Evolutionary conservation across 2,329 filamentous ascomycete genomes (phyloP), one percentile per base, ranked within the genome.

Genomic region (Huntiella decipiens): DNA sequence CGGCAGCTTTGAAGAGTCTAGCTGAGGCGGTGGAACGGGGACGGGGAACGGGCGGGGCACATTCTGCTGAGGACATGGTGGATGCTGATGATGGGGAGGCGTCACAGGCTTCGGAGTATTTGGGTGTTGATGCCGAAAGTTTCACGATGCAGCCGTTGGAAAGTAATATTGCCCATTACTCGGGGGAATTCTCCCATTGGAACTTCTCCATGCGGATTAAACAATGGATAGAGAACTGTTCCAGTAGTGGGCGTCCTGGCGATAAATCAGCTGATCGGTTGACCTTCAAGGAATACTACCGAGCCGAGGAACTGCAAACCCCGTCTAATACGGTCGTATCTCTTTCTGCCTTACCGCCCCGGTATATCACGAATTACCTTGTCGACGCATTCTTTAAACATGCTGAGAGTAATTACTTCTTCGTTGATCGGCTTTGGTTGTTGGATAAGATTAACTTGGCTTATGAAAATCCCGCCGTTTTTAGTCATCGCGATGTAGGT

Each of bases 161-260:
- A 33, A 60, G 62, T 47, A 65, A 61, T 44, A 62, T 58, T 19
- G 63, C 61, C 33, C 63, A 70, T 45, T 70, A 67, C 49, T 70
- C 66, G 1, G 66, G 66, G 6, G 66, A 70, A 50, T 68, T 70
- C 52, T 70, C 66, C 1, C 66, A 70, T 47, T 69, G 66, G 64
- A 68, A 69, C 51, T 70, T 70, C 52, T 68, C 66, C 36, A 67
- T 67, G 64, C 57, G 64, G 36, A 62, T 68, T 51, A 67, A 67
- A 51, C 61, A 64, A n/a, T 66, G 64, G 54, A 63, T 69, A n/a
- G 62, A 68, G 45, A 58, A 64, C 43, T 61, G 59, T 10, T 36
- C 28, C 13, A 34, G 44, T 12, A 12, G 48, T 38, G 35, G 22
- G 2, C 43, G 39, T 10, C 33, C 35, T 6, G 47, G 47, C 12